These are phyloP conservation scores for Xerocomus brunneocitrinus DNA, from an alignment of 768 basidiomycete species.

Conservation along the genomic window DNA sequence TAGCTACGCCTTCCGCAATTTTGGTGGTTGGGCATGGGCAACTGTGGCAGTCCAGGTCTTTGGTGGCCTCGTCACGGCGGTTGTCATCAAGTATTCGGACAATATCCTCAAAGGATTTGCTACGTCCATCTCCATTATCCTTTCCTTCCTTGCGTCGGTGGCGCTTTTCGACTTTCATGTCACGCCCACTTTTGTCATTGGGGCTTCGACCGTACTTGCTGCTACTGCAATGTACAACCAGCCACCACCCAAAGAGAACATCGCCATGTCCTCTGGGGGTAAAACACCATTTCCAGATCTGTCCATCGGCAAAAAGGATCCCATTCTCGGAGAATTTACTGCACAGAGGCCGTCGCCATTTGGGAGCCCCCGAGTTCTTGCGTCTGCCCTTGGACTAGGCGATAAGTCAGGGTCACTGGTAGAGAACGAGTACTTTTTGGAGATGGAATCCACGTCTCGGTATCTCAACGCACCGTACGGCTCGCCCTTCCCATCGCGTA, in stretches of 20 bases:
- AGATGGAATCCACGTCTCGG: conserved; percentile 40
- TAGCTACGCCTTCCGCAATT: conserved; percentile 70
- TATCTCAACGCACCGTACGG: conserved; percentile 49
- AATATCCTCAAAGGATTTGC: conserved; percentile 98
- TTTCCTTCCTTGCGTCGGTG: conserved; percentile 93
- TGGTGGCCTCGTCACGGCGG: conserved; percentile 88
- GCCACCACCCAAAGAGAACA: conserved; percentile 40
- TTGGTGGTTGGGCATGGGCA: conserved; percentile 93
- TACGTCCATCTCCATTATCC: conserved; percentile 87
- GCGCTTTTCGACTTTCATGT: conserved; percentile 87
- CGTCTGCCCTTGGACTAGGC: conserved; percentile 44
- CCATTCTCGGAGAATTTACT: conserved; percentile 57
- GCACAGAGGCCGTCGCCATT: conserved; percentile 45
- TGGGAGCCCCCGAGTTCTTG: conserved; percentile 46
- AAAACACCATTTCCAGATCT: conserved; percentile 39
- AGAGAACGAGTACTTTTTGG: conserved; percentile 34
- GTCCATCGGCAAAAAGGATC: conserved; percentile 46
- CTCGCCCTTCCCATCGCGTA: conserved; percentile 46
- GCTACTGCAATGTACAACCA: conserved; percentile 97
- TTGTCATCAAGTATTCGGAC: conserved; percentile 96
- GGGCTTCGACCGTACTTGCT: conserved; percentile 76
- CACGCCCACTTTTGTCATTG: conserved; percentile 82
- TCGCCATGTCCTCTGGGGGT: conserved; percentile 31
- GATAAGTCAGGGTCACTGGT: conserved; percentile 25
- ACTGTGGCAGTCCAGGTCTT: conserved; percentile 88